These are phyloP conservation scores for Phytophthora sp. DNA, from an alignment of 352 stramenopile genomes.

Conservation along the genomic window DNA sequence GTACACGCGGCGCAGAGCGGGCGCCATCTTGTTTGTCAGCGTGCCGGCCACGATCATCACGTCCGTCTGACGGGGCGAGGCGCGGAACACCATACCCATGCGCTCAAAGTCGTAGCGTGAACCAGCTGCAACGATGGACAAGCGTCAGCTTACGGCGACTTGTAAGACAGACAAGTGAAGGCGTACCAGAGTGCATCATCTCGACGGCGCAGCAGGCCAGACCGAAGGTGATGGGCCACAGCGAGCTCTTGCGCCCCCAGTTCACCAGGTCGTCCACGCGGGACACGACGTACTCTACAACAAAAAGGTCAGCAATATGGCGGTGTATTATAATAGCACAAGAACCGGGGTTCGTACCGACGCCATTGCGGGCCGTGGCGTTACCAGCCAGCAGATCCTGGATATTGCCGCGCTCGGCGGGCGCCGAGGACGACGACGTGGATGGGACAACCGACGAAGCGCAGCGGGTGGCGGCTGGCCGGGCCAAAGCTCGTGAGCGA, in stretches of 20 bases:
- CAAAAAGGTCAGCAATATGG: too few relatives aligned
- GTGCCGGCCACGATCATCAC: constrained; percentile 99
- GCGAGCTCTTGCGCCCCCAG: constrained; percentile 95
- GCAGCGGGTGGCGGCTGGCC: constrained; percentile 29
- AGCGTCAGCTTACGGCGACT: background rate
- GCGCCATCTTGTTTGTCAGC: constrained; percentile 99
- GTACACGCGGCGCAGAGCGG: constrained; percentile 96
- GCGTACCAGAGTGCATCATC: constrained; percentile 97
- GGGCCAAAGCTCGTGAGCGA: constrained; percentile 40
- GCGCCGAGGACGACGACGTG: constrained; percentile 30
- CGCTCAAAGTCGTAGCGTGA: constrained; percentile 98
- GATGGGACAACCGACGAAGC: constrained; percentile 30
- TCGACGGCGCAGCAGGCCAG: constrained; percentile 99
- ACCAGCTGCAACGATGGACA: constrained; percentile 29
- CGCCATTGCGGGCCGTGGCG: constrained; percentile 73
- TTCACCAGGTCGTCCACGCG: constrained; percentile 99
- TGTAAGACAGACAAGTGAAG: background rate
- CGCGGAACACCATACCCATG: constrained; percentile 98
- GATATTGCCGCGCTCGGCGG: constrained; percentile 68
- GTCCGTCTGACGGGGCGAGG: constrained; percentile 94
- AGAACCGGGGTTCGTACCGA: too few relatives aligned
- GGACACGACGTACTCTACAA: constrained; percentile 96
- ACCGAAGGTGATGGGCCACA: constrained; percentile 99
- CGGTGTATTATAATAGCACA: background rate
- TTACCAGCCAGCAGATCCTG: constrained; percentile 75